phyloP scores from a whole-genome alignment of 208 protist species.

The Naegleria lovaniensis region DNA sequence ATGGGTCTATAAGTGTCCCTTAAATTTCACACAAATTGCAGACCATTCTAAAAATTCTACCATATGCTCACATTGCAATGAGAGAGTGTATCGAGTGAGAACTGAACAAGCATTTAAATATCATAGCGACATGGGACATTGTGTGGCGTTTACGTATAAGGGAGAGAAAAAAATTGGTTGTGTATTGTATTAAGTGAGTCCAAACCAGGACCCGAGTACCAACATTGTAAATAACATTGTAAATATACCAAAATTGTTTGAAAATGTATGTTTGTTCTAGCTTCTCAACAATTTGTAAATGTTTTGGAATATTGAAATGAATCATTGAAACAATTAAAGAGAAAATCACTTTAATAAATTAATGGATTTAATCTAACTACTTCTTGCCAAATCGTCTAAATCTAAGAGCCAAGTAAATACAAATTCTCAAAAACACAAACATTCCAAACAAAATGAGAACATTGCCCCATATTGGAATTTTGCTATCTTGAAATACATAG shows the following conservation, averaged over 20 bases:
- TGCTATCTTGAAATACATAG: not conserved
- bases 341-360: too few relatives aligned
- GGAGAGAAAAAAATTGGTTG: not conserved
- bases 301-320: too few relatives aligned
- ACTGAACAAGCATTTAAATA: not conserved
- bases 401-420: not conserved
- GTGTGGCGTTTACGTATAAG: not conserved
- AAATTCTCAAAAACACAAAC: not conserved
- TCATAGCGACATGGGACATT: not conserved
- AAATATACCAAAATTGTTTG: too few relatives aligned
- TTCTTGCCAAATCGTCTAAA: not conserved
- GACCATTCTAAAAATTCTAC: not conserved
- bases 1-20: not conserved
- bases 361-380: too few relatives aligned
- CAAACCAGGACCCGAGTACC: not conserved
- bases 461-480: not conserved
- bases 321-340: too few relatives aligned
- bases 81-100: not conserved
- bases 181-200: not conserved
- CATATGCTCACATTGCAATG: not conserved
- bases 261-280: too few relatives aligned
- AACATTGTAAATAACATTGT: too few relatives aligned
- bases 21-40: not conserved
- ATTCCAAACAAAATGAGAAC: not conserved
- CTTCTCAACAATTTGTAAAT: too few relatives aligned